A percentile compares a stretch with the other conserved stretches of the same genome.
Evolutionary conservation across 352 stramenopile genomes (phyloP).

Genomic region (Pythium pyrilobum): DNA sequence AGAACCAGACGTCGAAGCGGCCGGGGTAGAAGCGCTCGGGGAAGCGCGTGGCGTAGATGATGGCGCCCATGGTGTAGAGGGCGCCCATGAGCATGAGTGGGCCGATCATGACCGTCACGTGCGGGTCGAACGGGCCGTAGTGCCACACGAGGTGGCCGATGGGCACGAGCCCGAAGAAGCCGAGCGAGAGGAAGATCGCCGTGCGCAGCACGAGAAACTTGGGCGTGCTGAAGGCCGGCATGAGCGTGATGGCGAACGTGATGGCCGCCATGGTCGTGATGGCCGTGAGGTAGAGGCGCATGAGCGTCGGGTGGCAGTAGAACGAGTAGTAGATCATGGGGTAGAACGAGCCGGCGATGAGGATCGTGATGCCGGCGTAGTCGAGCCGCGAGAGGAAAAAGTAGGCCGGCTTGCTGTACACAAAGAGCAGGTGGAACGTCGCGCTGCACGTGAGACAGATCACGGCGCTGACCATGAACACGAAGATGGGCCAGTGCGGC

Average conservation of each 20-base stretch:
- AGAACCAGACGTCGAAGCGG: conserved; percentile 82
- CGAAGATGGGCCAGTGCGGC: conserved; percentile 79
- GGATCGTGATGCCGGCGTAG: conserved; percentile 83
- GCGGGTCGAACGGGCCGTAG: conserved; percentile 72
- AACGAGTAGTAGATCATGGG: conserved; percentile 89
- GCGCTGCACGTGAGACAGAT: conserved; percentile 79
- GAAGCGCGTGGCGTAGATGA: conserved; percentile 85
- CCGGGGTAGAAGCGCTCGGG: conserved; percentile 82
- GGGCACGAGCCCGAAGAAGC: conserved; percentile 78
- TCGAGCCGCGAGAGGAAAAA: conserved; percentile 77
- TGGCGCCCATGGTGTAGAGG: conserved; percentile 73
- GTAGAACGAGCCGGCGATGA: conserved; percentile 84
- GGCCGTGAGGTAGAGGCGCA: conserved; percentile 55
- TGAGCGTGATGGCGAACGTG: conserved; percentile 66
- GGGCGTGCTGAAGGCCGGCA: conserved; percentile 63
- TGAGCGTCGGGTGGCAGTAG: conserved; percentile 72
- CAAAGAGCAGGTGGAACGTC: conserved; percentile 83
- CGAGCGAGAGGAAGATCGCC: conserved; percentile 70
- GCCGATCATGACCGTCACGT: conserved; percentile 82
- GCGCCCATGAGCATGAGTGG: conserved; percentile 68
- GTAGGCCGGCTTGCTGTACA: conserved; percentile 67
- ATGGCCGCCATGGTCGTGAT: conserved; percentile 64
- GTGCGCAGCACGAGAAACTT: conserved; percentile 71
- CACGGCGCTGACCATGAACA: conserved; percentile 80
- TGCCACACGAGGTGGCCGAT: conserved; percentile 73